These are phyloP conservation scores for Bocquillonia castaneifolia DNA, from an alignment of 441 rosid genomes.

Conservation along the genomic window DNA sequence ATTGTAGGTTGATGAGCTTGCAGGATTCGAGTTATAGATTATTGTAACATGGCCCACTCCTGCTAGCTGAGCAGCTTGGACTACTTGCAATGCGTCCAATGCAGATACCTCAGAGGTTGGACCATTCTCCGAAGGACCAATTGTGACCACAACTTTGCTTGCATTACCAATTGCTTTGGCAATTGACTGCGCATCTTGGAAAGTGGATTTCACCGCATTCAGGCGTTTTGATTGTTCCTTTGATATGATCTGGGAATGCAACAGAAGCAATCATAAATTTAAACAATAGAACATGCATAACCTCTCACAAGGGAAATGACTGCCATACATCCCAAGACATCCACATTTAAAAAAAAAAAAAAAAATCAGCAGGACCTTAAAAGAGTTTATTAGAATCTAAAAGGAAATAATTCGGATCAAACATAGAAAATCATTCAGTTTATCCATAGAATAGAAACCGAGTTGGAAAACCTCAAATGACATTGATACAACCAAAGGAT, in stretches of 20 bases:
- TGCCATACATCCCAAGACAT: too few relatives aligned
- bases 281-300: background rate
- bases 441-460: background rate
- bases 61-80: constrained; percentile 77
- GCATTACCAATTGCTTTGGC: constrained; percentile 99
- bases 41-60: constrained; percentile 83
- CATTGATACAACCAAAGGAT: background rate
- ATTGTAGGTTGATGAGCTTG: constrained; percentile 50
- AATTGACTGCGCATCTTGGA: constrained; percentile 61
- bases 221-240: constrained; percentile 68
- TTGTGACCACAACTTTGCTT: constrained; percentile 77
- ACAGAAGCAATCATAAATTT: background rate
- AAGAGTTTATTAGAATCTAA: too few relatives aligned
- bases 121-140: constrained; percentile 69
- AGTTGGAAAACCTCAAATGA: background rate
- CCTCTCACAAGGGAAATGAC: too few relatives aligned
- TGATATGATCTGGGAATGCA: constrained; percentile 60
- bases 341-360: too few relatives aligned
- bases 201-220: constrained; percentile 79
- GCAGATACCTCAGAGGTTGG: constrained; percentile 58
- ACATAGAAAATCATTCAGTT: background rate
- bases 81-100: constrained; percentile 65
- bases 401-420: background rate
- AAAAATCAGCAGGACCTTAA: too few relatives aligned
- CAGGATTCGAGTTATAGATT: constrained; percentile 48